Evolutionary conservation across 1,284 basidiomycete genomes (phyloP).

Genomic region (Bjerkandera adusta): DNA sequence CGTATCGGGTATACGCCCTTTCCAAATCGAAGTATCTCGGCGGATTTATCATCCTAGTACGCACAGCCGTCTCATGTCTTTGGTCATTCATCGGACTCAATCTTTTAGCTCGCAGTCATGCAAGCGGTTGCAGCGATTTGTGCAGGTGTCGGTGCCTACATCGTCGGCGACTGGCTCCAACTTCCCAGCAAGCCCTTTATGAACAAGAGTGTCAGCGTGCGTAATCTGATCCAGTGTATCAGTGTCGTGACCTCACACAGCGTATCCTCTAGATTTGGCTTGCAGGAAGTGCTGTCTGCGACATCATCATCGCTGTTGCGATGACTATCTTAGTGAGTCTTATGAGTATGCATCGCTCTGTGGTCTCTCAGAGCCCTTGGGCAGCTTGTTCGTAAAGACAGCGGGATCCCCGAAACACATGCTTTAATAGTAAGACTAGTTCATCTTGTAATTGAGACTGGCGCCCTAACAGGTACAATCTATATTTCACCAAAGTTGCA

Average conservation of each 20-base stretch:
- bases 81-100: background rate
- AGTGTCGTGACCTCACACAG: background rate
- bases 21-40: slow-evolving; percentile 10
- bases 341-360: background rate
- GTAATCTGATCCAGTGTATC: background rate
- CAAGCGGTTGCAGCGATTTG: background rate
- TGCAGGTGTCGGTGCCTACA: background rate
- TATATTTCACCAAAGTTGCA: slow-evolving; percentile 19
- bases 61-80: background rate
- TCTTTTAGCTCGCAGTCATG: background rate
- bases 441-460: slow-evolving; percentile 30
- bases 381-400: slow-evolving; percentile 10
- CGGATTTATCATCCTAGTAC: slow-evolving; percentile 11
- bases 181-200: background rate
- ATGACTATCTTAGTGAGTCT: slow-evolving; percentile 25
- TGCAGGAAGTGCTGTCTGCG: slow-evolving; percentile 27
- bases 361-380: background rate
- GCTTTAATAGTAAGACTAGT: slow-evolving; percentile 21
- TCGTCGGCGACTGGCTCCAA: background rate
- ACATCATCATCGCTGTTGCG: slow-evolving; percentile 25
- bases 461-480: slow-evolving; percentile 25
- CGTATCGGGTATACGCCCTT: slow-evolving; percentile 25
- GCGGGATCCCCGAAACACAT: slow-evolving; percentile 21
- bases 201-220: background rate
- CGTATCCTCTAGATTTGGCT: slow-evolving; percentile 24